phyloP scores from a whole-genome alignment of 768 basidiomycete species.

The Leccinum disarticulatum region DNA sequence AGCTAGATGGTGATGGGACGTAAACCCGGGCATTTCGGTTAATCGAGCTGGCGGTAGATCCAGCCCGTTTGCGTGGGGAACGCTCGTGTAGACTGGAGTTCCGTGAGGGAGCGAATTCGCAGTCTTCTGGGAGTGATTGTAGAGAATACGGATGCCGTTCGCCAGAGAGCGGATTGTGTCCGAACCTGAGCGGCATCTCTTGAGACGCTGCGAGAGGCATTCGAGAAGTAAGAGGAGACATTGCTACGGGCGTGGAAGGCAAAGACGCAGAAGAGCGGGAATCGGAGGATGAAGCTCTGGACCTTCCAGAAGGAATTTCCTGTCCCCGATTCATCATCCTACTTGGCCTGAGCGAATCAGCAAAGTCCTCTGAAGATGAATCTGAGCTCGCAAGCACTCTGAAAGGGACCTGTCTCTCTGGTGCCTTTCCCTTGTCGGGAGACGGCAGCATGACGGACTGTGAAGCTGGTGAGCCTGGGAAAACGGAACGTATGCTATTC shows the following conservation, averaged over 20 bases:
- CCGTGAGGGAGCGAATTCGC: constrained; percentile 35
- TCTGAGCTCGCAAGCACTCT: constrained; percentile 17
- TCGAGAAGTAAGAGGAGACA: constrained; percentile 12
- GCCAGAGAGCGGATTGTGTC: constrained; percentile 26
- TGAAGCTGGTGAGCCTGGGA: constrained; percentile 40
- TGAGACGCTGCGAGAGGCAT: constrained; percentile 26
- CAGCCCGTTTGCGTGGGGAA: constrained; percentile 19
- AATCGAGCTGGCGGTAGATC: constrained; percentile 11
- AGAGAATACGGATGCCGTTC: constrained; percentile 31
- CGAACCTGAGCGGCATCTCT: constrained; percentile 26
- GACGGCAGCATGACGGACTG: constrained; percentile 8
- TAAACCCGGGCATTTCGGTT: constrained; percentile 26
- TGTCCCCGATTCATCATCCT: constrained; percentile 6
- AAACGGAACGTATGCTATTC: constrained; percentile 56
- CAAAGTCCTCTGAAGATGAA: constrained; percentile 28
- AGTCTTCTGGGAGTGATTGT: constrained; percentile 53
- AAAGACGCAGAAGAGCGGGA: constrained; percentile 29
- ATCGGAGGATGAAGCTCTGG: constrained; percentile 26
- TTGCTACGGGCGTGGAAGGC: constrained; percentile 22
- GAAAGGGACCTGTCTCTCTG: constrained; percentile 1
- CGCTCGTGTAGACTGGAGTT: constrained; percentile 8
- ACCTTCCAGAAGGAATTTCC: constrained; percentile 7
- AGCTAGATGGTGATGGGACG: constrained; percentile 7
- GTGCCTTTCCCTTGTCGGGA: constrained; percentile 16
- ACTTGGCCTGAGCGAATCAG: constrained; percentile 5